These are phyloP conservation scores for Monosporascus cannonballus DNA, from an alignment of 2,329 filamentous ascomycete genomes.

Conservation along the genomic window DNA sequence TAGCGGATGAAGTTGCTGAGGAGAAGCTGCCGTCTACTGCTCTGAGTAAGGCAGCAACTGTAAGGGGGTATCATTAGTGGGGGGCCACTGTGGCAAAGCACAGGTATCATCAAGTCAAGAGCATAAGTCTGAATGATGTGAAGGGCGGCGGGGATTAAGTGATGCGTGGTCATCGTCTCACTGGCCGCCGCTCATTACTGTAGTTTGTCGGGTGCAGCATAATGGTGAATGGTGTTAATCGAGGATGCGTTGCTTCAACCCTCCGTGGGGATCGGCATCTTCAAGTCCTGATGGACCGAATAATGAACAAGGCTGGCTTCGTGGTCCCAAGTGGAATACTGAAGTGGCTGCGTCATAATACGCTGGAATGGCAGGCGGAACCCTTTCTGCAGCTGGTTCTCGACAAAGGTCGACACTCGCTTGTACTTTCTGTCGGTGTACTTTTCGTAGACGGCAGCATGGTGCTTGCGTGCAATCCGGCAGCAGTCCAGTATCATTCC, in stretches of 20 bases:
- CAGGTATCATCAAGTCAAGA: neutral
- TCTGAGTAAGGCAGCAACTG: neutral
- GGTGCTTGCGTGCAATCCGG: conserved; percentile 72
- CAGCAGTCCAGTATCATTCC: conserved; percentile 82
- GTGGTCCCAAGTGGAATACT: conserved; percentile 6
- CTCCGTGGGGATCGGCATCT: conserved; percentile 21
- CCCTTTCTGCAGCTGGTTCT: conserved; percentile 61
- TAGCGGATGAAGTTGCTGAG: neutral
- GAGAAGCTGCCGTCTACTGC: neutral
- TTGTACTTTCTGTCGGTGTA: conserved; percentile 86
- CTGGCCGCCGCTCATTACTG: neutral
- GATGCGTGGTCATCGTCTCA: no score
- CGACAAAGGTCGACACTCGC: conserved; percentile 73
- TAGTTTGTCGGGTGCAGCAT: neutral
- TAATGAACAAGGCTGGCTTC: conserved; percentile 8
- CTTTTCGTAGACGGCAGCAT: conserved; percentile 84
- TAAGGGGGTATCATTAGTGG: neutral
- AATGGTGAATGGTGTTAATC: neutral
- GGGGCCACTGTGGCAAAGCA: neutral
- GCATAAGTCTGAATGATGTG: neutral
- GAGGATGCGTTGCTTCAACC: conserved; percentile 7
- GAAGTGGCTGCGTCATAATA: conserved; percentile 5
- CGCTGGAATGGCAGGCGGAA: conserved; percentile 42
- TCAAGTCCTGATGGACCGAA: conserved; percentile 8
- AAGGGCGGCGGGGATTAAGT: neutral